A percentile compares a stretch with the other conserved stretches of the same genome.
Conservation (phyloP, 1,139 yeast species). For the Nadsonia commutata region DNA sequence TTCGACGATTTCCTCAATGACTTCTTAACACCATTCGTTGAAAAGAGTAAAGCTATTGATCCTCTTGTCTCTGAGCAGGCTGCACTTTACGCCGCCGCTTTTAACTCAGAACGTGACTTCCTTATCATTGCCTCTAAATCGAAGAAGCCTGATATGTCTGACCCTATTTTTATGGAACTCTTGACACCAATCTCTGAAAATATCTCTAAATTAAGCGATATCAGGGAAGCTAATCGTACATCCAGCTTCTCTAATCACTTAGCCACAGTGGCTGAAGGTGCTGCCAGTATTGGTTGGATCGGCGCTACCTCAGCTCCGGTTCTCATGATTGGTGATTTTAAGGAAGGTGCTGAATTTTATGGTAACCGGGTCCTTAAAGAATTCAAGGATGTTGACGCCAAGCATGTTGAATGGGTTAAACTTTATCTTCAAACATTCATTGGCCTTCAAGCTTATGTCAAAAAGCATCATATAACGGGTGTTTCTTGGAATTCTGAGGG, state of each 20-base stretch:
- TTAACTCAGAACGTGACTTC: constrained; percentile 42
- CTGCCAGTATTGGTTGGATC: constrained; percentile 86
- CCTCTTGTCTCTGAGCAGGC: constrained; percentile 50
- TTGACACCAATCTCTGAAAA: constrained; percentile 54
- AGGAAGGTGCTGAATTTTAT: constrained; percentile 90
- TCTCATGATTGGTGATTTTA: constrained; percentile 63
- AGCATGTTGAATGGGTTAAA: constrained; percentile 72
- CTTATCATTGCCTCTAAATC: constrained; percentile 46
- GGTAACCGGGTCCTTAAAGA: constrained; percentile 81
- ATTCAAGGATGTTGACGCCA: constrained; percentile 50
- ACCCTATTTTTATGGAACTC: constrained; percentile 38
- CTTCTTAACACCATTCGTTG: constrained; percentile 45
- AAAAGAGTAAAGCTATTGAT: constrained; percentile 44
- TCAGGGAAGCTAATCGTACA: constrained; percentile 64
- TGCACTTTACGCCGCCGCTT: constrained; percentile 40
- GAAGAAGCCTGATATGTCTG: constrained; percentile 49
- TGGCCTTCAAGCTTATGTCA: constrained; percentile 55
- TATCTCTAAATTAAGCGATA: constrained; percentile 40
- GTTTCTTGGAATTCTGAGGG: constrained; percentile 58
- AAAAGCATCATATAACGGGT: constrained; percentile 69
- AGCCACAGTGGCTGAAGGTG: constrained; percentile 77
- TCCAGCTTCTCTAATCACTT: constrained; percentile 55
- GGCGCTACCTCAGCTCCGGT: constrained; percentile 56
- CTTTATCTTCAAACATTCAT: constrained; percentile 48
- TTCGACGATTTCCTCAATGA: constrained; percentile 43